Percentiles rank a stretch among this genome's conserved stretches.
These are phyloP conservation scores for Fusarium incarnatum DNA, from an alignment of 2,329 filamentous ascomycete species.

Conservation along the genomic window DNA sequence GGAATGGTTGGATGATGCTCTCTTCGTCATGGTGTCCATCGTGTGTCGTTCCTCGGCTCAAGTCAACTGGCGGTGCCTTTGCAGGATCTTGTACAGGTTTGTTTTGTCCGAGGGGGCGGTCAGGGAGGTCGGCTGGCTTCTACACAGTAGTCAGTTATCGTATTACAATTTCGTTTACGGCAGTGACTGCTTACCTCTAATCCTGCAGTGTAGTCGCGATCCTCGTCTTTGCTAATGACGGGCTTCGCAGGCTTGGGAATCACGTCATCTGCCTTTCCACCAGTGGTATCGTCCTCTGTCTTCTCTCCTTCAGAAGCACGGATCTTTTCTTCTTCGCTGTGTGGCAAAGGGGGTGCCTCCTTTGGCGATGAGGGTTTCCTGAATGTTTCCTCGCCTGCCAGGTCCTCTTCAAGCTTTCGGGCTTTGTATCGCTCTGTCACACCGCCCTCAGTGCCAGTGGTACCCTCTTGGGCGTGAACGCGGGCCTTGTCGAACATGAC, in stretches of 20 bases:
- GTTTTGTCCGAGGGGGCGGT: constrained; percentile 79
- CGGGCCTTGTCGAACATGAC: constrained; percentile 93
- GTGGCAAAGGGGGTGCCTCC: constrained; percentile 83
- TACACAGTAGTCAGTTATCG: constrained; percentile 52
- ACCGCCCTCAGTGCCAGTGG: constrained; percentile 88
- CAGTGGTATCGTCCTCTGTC: not conserved
- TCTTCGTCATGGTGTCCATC: constrained; percentile 63
- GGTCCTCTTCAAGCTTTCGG: constrained; percentile 73
- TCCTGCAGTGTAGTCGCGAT: constrained; percentile 53
- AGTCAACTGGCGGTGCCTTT: constrained; percentile 72
- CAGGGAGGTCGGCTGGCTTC: constrained; percentile 86
- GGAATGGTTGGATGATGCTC: constrained; percentile 80
- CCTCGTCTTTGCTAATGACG: constrained; percentile 56
- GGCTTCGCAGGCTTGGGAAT: constrained; percentile 31
- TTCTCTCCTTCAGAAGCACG: constrained; percentile 52
- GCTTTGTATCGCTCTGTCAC: constrained; percentile 89
- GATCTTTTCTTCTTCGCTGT: constrained; percentile 81
- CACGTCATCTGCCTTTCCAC: constrained; percentile 22
- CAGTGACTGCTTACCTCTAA: constrained; percentile 48
- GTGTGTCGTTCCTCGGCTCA: constrained; percentile 51
- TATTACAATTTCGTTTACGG: not conserved
- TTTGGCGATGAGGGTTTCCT: constrained; percentile 88
- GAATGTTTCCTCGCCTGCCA: constrained; percentile 72
- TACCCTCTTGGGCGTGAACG: constrained; percentile 81
- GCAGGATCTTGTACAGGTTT: constrained; percentile 75